Evolutionary conservation across 148 eudicot species (phyloP), one percentile per base, ranked within the genome.

Genomic region (Heliamphora exappendiculata): DNA sequence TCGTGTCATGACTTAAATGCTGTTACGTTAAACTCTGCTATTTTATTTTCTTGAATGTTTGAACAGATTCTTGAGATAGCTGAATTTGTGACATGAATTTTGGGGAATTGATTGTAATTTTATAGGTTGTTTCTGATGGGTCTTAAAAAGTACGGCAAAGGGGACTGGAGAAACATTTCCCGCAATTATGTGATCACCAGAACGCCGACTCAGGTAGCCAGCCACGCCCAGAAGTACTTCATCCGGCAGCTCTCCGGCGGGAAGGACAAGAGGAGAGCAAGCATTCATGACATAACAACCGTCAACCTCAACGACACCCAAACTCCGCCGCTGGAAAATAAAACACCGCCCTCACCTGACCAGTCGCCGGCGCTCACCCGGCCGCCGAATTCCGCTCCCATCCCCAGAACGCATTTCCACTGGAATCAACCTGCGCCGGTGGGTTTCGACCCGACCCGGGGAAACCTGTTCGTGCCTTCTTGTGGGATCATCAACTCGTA

Each of bases 111-210:
- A 55, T 49, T 72, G 76, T 82, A n/a, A n/a, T n/a, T n/a, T n/a
- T n/a, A n/a, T n/a, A 96, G 99, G 90, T 83, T 93, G 81, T 96
- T 96, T 78, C 84, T 96, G 79, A 69, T 96, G 98, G 99, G 99
- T 67, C 87, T 96, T 17, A 86, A 88, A 76, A 96, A 96, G 86
- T 90, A 96, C 70, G 99, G 99, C 47, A 96, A 96, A 74, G 99
- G 99, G 7, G 99, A 96, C 54, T 96, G 99, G 99, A 88, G 99
- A 82, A 96, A 96, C 86, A 96, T 96, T 24, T 96, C 99, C 0
- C 84, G 99, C 67, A 91, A 93, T 45, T 96, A 78, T 50, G 99
- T 96, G 81, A 85, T 88, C 7, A 89, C 92, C 7, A 85, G 99
- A 73, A 96, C 99, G 33, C 98, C 99, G 34, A 96, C 99, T 16